Evolutionary conservation across 192 early-diverging fungal species (phyloP), one percentile per base, ranked within the genome.

Genomic region (Thoreauomyces humboldtii): DNA sequence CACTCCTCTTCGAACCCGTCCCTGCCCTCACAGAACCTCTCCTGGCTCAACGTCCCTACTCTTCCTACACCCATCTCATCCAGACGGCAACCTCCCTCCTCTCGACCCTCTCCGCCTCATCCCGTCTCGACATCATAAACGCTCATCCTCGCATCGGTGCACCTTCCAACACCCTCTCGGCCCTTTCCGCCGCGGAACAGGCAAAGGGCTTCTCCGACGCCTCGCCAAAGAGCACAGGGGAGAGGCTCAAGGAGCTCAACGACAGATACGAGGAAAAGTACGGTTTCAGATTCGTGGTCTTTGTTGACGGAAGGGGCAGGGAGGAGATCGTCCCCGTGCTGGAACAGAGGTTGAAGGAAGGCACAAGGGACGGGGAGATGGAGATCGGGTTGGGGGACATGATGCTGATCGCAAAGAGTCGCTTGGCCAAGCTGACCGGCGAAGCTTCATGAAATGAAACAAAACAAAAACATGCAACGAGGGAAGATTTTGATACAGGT

Each of bases 101-200:
- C 55, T 24, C 59, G 28, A 32, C 9, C 31, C 41, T 76, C 21
- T 82, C 75, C 34, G 56, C 79, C 0, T 66, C 79, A 33, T 89
- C 92, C 70, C 83, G 89, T 64, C 70, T 92, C 28, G 84, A 83
- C 19, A 82, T 96, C 11, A 85, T 96, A 64, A 93, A 93, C 70
- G 92, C 92, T 1, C 93, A 96, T 67, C 91, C 93, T 24, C 83
- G 91, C 22, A 91, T 96, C 62, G 93, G 93, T 33, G 74, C 61
- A 27, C 24, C 70, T 2, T 48, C 55, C 17, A 35, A 50, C 41
- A 70, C 42, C 19, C 71, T 76, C 9, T 70, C 67, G 35, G 74
- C 70, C 25, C 35, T 56, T 28, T 76, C 74, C 5, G 33, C 27
- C 12, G 33, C 15, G 7, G 74, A 76, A 44, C 74, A n/a, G n/a